Conservation (phyloP, 176 grass and related monocot genomes). For the Triticum urartu region DNA sequence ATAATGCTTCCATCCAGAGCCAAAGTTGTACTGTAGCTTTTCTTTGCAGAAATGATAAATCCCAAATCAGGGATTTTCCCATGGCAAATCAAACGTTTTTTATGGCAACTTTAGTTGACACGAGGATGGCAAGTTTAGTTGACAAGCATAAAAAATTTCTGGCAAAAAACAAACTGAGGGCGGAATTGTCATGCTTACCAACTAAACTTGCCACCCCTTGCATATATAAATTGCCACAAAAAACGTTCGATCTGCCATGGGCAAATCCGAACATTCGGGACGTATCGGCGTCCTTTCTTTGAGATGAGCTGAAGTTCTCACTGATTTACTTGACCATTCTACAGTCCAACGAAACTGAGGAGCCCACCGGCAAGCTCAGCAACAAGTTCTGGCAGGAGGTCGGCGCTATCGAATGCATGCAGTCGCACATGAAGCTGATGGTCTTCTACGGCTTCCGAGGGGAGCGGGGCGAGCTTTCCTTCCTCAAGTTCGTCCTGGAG, state of each 20-base stretch:
- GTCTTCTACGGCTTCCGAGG: constrained; percentile 5
- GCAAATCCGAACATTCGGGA: no score
- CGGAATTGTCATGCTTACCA: no score
- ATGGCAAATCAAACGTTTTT: no score
- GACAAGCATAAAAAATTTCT: no score
- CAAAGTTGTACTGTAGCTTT: neutral
- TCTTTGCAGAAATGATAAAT: no score
- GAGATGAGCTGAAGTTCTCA: neutral
- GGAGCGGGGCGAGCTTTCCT: neutral
- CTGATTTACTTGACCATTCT: neutral
- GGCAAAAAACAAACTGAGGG: no score
- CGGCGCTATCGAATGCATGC: neutral
- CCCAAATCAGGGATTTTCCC: no score
- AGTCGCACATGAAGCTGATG: constrained; percentile 7
- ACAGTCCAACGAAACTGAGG: neutral
- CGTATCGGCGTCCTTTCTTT: neutral
- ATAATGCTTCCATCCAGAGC: neutral
- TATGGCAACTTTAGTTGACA: no score
- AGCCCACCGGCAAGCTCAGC: constrained; percentile 11
- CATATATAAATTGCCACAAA: no score
- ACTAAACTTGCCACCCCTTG: no score
- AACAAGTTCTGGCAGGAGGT: neutral
- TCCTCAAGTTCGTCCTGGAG: constrained; percentile 13
- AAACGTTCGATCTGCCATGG: no score
- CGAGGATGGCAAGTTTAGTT: no score